Base-by-base conservation (phyloP, 805 yeast genomes). In the Pichia ethanolica region DNA sequence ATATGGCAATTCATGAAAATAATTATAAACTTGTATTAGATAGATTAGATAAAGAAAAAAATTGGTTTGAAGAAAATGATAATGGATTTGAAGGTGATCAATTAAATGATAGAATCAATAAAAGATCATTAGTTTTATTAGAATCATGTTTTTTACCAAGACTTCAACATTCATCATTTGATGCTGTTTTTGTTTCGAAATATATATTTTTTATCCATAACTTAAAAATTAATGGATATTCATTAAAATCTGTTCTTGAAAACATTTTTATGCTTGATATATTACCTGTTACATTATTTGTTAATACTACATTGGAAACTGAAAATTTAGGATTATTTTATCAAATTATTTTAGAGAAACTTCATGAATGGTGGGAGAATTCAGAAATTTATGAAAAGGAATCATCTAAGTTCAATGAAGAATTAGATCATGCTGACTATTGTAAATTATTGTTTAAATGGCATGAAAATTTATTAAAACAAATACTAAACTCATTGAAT, bases 321-420 rank as follows among this genome's bases (percentile, higher is more conserved):
- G 95, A 89, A 57, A 86, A 86, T 60, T 63, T 89, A 37, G 96
- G 96, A 4, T 64, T 87, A 11, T 89, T 90, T 56, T 77, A 79
- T 56, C 71, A 78, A 28, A 81, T 78, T 27, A 53, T 85, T 1
- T 66, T 88, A 40, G 75, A 77, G 48, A 51, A 58, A 54, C 46
- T 65, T 14, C 55, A 61, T 35, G 41, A 14, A 1, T 64, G 67
- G 66, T 78, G 70, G 56, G 51, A 56, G 1, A 34, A 48, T 5
- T 57, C 59, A 9, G 73, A 68, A 7, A 28, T 32, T 20, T 47
- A 33, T 33, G 37, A 39, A 13, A 32, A 30, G 7, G 45, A 44
- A 12, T 36, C 43, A 3, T 39, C 12, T 10, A 26, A 34, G 5
- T 34, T 48, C 27, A 44, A 30, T 27, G 35, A 48, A 11, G 25